Percentiles rank a stretch among this genome's conserved stretches.
phyloP scores from a whole-genome alignment of 352 stramenopile genomes.

The Phytophthora ramorum region DNA sequence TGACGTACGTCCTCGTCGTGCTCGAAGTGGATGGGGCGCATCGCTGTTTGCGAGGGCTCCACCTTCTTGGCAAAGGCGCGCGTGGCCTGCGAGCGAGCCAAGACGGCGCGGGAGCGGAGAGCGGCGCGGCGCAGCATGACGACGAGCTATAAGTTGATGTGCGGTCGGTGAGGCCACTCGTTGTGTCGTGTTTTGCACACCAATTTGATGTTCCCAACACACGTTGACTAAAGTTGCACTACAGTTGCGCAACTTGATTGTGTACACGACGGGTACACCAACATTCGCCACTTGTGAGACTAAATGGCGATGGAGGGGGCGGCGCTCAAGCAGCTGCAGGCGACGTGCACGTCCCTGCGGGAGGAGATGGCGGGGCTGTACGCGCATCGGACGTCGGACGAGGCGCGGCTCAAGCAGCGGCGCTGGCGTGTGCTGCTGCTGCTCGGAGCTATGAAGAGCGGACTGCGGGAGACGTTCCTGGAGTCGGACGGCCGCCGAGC shows the following conservation, averaged over 20 bases:
- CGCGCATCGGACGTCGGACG: slow-evolving; percentile 39
- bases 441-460: slow-evolving; percentile 60
- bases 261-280: neutral
- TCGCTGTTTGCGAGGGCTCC: slow-evolving; percentile 3
- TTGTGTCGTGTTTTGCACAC: slow-evolving; percentile 19
- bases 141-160: slow-evolving; percentile 18
- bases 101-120: slow-evolving; percentile 16
- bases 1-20: slow-evolving; percentile 64
- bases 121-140: slow-evolving; percentile 29
- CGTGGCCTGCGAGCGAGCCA: slow-evolving; percentile 19
- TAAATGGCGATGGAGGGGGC: slow-evolving; percentile 13
- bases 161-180: slow-evolving; percentile 27
- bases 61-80: slow-evolving; percentile 37
- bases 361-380: slow-evolving; percentile 48
- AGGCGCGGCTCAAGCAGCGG: slow-evolving; percentile 53
- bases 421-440: slow-evolving; percentile 67
- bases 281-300: neutral
- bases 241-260: neutral
- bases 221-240: neutral
- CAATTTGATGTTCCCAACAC: neutral
- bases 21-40: slow-evolving; percentile 81
- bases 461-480: slow-evolving; percentile 73
- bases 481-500: slow-evolving; percentile 66
- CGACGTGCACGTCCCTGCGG: slow-evolving; percentile 55
- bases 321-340: slow-evolving; percentile 62